These are phyloP conservation scores for Crucibulum laeve DNA, from an alignment of 768 basidiomycete genomes.

Conservation along the genomic window DNA sequence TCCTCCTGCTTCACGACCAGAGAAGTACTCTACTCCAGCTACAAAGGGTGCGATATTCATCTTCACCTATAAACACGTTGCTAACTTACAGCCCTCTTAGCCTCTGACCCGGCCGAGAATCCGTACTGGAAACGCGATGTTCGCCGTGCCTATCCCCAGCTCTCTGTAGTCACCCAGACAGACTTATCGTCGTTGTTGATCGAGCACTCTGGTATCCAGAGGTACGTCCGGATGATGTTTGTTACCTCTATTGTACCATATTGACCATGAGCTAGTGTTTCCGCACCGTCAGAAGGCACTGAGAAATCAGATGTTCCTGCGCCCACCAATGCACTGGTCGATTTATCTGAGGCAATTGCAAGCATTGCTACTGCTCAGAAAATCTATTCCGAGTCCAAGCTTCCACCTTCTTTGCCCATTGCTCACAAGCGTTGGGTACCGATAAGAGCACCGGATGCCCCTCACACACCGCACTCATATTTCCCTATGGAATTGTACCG, in stretches of 20 bases:
- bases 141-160: constrained; percentile 86
- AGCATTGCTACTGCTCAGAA: constrained; percentile 53
- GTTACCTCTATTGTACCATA: not conserved
- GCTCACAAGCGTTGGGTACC: constrained; percentile 74
- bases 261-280: constrained; percentile 33
- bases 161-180: constrained; percentile 82
- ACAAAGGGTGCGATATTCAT: constrained; percentile 62
- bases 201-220: constrained; percentile 62
- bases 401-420: constrained; percentile 73
- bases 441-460: constrained; percentile 66
- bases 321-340: constrained; percentile 39
- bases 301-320: constrained; percentile 42
- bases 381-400: constrained; percentile 54
- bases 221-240: constrained; percentile 43
- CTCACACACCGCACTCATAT: constrained; percentile 77
- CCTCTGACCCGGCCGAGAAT: constrained; percentile 83
- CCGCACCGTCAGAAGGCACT: constrained; percentile 41
- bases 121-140: constrained; percentile 98
- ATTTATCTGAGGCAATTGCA: constrained; percentile 70
- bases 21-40: constrained; percentile 83
- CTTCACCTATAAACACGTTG: not conserved
- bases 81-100: constrained; percentile 28
- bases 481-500: constrained; percentile 77
- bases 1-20: constrained; percentile 83
- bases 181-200: constrained; percentile 79